Base-by-base conservation (phyloP, 441 rosid species). In the Flueggea neowawraea region DNA sequence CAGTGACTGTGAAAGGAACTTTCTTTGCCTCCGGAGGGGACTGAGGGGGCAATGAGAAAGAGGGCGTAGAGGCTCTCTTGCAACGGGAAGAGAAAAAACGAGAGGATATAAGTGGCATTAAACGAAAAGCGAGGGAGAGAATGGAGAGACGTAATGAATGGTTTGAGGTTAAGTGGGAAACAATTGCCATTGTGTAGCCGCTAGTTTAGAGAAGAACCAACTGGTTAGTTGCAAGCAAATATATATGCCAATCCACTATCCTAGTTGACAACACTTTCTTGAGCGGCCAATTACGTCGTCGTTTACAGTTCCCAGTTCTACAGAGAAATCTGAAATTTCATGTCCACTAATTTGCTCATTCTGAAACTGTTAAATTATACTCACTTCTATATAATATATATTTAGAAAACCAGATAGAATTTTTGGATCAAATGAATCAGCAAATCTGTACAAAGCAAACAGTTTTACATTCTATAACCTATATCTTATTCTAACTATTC, bases 11-110 rank as follows among this genome's bases (percentile, higher is more conserved):
- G 73, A 79, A 81, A 11, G 94, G 90, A 47, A 78, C 69, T 69
- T 75, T 82, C 77, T 84, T 93, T 12, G 96, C 75, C 54, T 66
- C 54, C 4, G 91, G 92, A 67, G 87, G 94, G 61, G 74, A 14
- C 65, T 62, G 70, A 4, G 73, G 63, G 17, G 81, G 78, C 13
- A 74, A 68, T 12, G 84, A 65, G 69, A 75, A 51, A 59, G 78
- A 52, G 51, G 70, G 9, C 11, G 68, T 58, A 50, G 74, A 55
- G 36, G 16, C 63, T 55, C 63, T 72, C 64, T 68, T 63, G 70
- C 85, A 69, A 56, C 58, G 60, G 69, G 82, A 67, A 17, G 78
- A 75, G 71, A 84, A 69, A 31, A 75, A 62, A n/a, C 76, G 68
- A 51, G 69, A 63, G 62, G 72, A 55, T 53, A 70, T 52, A 36